A percentile compares a stretch with the other conserved stretches of the same genome.
Conservation (phyloP, 352 stramenopile genomes). For the Globisporangium acanthophoron region DNA sequence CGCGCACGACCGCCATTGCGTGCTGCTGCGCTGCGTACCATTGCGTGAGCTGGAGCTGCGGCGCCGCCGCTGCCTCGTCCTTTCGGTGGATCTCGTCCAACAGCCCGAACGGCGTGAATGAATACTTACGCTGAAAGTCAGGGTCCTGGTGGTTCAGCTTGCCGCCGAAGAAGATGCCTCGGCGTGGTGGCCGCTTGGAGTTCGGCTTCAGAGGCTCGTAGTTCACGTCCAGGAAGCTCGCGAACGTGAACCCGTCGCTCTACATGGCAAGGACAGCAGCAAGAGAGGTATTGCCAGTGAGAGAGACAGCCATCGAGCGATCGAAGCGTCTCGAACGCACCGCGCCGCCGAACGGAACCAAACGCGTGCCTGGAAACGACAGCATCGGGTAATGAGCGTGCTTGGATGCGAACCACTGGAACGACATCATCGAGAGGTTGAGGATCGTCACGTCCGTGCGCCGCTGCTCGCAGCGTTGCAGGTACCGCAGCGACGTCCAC, state of each 20-base stretch:
- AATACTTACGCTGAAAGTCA: constrained; percentile 45
- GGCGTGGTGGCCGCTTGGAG: neutral
- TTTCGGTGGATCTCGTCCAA: constrained; percentile 45
- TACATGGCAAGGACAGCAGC: constrained; percentile 8
- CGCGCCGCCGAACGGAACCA: constrained; percentile 30
- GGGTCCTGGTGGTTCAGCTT: constrained; percentile 67
- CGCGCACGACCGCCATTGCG: constrained; percentile 30
- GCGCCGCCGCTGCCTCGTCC: constrained; percentile 6
- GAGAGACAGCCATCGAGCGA: neutral
- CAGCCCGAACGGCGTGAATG: constrained; percentile 44
- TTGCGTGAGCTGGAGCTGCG: constrained; percentile 16
- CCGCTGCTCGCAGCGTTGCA: constrained; percentile 83
- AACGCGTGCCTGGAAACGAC: constrained; percentile 46
- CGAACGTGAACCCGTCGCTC: constrained; percentile 42
- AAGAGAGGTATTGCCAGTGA: neutral
- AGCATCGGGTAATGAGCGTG: constrained; percentile 62
- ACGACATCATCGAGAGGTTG: constrained; percentile 91
- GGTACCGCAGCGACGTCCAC: constrained; percentile 89
- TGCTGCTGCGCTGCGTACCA: constrained; percentile 45
- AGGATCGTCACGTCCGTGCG: constrained; percentile 76
- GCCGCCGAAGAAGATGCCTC: constrained; percentile 78
- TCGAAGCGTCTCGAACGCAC: constrained; percentile 15
- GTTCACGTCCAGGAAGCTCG: constrained; percentile 38
- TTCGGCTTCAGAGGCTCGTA: constrained; percentile 9
- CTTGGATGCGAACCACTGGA: constrained; percentile 74